Conservation (phyloP, 345 rosid species). For the Lepidium sativum region DNA sequence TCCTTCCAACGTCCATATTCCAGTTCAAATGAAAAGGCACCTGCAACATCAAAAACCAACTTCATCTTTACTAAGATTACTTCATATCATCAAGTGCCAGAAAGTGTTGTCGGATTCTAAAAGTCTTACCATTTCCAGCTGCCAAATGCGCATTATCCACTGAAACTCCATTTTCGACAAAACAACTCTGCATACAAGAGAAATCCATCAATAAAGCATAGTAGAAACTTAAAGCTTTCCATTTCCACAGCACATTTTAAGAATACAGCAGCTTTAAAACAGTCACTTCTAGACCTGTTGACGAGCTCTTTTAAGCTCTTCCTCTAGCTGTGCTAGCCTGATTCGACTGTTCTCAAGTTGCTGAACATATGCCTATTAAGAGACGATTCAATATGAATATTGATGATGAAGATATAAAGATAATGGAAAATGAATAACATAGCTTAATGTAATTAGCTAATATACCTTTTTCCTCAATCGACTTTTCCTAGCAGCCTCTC, state of each 20-base stretch:
- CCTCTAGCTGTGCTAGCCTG: constrained; percentile 66
- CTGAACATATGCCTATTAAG: constrained; percentile 85
- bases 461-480: constrained; percentile 81
- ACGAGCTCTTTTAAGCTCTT: constrained; percentile 71
- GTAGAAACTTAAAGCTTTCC: neutral
- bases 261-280: neutral
- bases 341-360: constrained; percentile 73
- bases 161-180: constrained; percentile 37
- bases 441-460: neutral
- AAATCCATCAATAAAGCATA: neutral
- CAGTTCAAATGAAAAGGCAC: constrained; percentile 67
- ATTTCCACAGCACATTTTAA: neutral
- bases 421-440: neutral
- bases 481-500: constrained; percentile 97
- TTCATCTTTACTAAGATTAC: neutral
- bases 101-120: neutral
- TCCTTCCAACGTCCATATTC: constrained; percentile 82
- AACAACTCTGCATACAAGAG: constrained; percentile 39
- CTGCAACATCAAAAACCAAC: constrained; percentile 26
- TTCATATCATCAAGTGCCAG: neutral
- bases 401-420: neutral
- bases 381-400: constrained; percentile 20
- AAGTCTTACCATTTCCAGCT: constrained; percentile 48
- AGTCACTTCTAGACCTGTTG: constrained; percentile 51
- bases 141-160: constrained; percentile 37